These are phyloP conservation scores for Gillenia trifoliata DNA, from an alignment of 306 rosid genomes.

Conservation along the genomic window DNA sequence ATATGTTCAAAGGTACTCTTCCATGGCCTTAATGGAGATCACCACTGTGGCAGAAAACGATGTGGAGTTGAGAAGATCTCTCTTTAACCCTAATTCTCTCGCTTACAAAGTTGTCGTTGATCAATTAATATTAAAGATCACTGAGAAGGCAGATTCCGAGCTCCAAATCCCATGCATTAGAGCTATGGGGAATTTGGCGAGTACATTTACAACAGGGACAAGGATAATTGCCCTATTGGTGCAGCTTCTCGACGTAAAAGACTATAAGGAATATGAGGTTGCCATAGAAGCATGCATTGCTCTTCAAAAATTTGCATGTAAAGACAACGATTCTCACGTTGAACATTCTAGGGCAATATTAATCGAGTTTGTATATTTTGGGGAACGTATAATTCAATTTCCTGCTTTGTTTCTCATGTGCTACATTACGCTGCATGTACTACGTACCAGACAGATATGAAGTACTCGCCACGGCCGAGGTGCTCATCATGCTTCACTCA, in stretches of 20 bases:
- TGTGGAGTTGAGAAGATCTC: constrained; percentile 62
- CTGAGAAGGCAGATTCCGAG: constrained; percentile 39
- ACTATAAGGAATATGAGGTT: constrained; percentile 29
- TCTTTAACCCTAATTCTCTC: constrained; percentile 67
- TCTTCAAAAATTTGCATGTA: constrained; percentile 58
- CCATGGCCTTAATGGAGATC: constrained; percentile 81
- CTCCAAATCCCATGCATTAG: constrained; percentile 60
- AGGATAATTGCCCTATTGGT: constrained; percentile 65
- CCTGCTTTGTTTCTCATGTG: no score
- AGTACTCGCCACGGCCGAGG: no score
- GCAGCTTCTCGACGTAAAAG: constrained; percentile 68
- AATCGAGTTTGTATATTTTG: background rate
- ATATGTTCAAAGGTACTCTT: constrained; percentile 56
- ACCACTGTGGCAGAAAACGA: constrained; percentile 68
- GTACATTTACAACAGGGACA: constrained; percentile 67
- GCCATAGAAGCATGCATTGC: constrained; percentile 50
- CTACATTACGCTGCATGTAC: no score
- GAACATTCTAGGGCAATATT: constrained; percentile 74
- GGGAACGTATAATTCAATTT: no score
- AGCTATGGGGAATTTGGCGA: constrained; percentile 62
- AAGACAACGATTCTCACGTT: constrained; percentile 53
- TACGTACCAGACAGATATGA: no score
- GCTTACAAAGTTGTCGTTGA: constrained; percentile 80
- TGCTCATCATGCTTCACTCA: no score
- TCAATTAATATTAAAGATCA: constrained; percentile 47